Percentiles rank a stretch among this genome's conserved stretches.
These are phyloP conservation scores for Zygoascus hellenicus DNA, from an alignment of 1,139 yeast genomes.

Conservation along the genomic window DNA sequence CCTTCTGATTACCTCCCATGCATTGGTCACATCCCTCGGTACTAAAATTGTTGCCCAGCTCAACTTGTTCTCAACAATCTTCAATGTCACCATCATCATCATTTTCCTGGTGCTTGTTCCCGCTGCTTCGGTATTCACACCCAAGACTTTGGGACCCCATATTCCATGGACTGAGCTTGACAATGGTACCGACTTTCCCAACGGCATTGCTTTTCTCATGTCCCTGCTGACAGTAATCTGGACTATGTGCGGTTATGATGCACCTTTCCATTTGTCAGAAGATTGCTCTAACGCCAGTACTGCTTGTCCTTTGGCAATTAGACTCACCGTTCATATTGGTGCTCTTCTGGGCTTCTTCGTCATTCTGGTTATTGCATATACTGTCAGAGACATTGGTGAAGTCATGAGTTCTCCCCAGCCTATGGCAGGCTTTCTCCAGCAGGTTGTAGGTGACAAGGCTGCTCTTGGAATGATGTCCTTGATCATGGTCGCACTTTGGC, in stretches of 20 bases:
- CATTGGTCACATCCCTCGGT: slow-evolving; percentile 44
- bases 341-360: slow-evolving; percentile 56
- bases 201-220: slow-evolving; percentile 54
- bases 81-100: slow-evolving; percentile 49
- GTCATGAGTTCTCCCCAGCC: slow-evolving; percentile 56
- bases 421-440: slow-evolving; percentile 51
- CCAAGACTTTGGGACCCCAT: slow-evolving; percentile 30
- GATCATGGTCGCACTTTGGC: slow-evolving; percentile 52
- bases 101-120: slow-evolving; percentile 64
- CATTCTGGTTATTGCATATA: slow-evolving; percentile 60
- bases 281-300: slow-evolving; percentile 58
- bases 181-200: slow-evolving; percentile 60
- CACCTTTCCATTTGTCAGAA: slow-evolving; percentile 67
- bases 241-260: slow-evolving; percentile 72
- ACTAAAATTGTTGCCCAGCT: slow-evolving; percentile 49
- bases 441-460: slow-evolving; percentile 41
- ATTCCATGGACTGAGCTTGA: slow-evolving; percentile 59
- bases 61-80: slow-evolving; percentile 53
- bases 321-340: slow-evolving; percentile 54
- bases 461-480: slow-evolving; percentile 53
- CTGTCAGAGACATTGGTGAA: slow-evolving; percentile 46
- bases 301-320: slow-evolving; percentile 61
- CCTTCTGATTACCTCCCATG: slow-evolving; percentile 45
- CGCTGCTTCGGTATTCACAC: slow-evolving; percentile 27
- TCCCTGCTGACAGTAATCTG: slow-evolving; percentile 61